These are phyloP conservation scores for Thermomucor indicae-seudaticae DNA, from an alignment of 371 early-diverging fungal species.

Conservation along the genomic window DNA sequence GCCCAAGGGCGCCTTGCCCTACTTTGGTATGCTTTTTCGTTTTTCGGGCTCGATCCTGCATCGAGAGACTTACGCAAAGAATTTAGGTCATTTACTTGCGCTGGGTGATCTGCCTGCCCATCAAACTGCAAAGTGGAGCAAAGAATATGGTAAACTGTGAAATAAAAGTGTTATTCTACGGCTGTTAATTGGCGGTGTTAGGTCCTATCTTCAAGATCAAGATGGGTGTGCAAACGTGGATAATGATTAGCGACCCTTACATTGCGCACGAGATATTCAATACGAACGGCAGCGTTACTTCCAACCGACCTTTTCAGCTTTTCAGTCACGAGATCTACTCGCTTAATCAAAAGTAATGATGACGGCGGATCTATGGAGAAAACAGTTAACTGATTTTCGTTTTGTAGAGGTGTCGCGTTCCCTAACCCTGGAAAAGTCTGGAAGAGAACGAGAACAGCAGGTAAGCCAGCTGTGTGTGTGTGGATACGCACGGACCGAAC, in stretches of 20 bases:
- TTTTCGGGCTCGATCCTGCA: background rate
- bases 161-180: background rate
- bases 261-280: conserved; percentile 22
- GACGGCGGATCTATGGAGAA: background rate
- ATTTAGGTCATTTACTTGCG: conserved; percentile 15
- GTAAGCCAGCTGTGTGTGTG: background rate
- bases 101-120: conserved; percentile 10
- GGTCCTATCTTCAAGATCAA: conserved; percentile 12
- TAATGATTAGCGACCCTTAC: conserved; percentile 15
- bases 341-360: conserved; percentile 6
- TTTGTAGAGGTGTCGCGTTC: conserved; percentile 13
- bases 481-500: no score
- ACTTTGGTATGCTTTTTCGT: conserved; percentile 6
- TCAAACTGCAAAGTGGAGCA: conserved; percentile 10
- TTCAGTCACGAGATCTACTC: conserved; percentile 11
- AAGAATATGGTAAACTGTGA: conserved; percentile 6
- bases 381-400: background rate
- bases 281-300: conserved; percentile 13
- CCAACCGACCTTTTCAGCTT: conserved; percentile 11
- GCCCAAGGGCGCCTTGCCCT: conserved; percentile 3
- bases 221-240: conserved; percentile 18
- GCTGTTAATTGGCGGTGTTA: background rate
- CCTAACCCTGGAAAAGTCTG: conserved; percentile 8
- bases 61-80: background rate
- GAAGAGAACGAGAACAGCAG: conserved; percentile 11